phyloP scores from a whole-genome alignment of 352 stramenopile species.

The Phytopythium chamaehyphon region DNA sequence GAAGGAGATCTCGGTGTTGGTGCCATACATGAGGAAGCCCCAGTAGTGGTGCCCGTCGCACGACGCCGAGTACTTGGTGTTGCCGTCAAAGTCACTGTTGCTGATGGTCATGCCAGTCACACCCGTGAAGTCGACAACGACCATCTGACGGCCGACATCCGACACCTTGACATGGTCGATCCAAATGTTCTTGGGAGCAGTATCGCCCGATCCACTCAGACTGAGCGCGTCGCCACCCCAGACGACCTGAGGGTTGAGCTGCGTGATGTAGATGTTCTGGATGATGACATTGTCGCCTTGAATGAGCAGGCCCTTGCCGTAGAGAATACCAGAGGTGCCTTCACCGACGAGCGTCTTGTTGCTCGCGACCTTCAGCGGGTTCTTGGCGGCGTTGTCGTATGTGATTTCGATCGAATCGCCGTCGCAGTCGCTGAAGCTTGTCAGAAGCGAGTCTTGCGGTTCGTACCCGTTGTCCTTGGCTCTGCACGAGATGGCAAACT shows the following conservation, averaged over 20 bases:
- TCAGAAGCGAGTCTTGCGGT: neutral
- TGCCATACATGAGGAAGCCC: constrained; percentile 23
- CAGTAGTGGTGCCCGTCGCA: constrained; percentile 48
- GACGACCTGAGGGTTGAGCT: constrained; percentile 26
- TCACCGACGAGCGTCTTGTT: constrained; percentile 46
- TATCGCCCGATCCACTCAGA: neutral
- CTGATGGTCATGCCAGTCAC: constrained; percentile 32
- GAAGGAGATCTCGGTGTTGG: constrained; percentile 20
- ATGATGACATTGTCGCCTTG: constrained; percentile 40
- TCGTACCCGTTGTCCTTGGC: too few species aligned
- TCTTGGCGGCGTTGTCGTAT: constrained; percentile 35
- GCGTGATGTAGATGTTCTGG: constrained; percentile 37
- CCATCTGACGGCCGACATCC: constrained; percentile 27
- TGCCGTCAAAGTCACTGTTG: constrained; percentile 34
- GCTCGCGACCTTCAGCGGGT: constrained; percentile 18
- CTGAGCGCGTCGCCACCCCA: constrained; percentile 20
- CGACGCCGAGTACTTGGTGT: constrained; percentile 17
- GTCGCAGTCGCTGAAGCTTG: constrained; percentile 39
- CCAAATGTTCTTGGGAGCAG: constrained; percentile 19
- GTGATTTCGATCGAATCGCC: constrained; percentile 20
- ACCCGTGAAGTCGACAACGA: constrained; percentile 29
- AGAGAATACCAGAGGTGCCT: constrained; percentile 27
- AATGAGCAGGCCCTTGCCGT: constrained; percentile 35
- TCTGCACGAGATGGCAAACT: neutral
- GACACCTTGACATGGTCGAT: constrained; percentile 32